Evolutionary conservation across 306 rosid genomes (phyloP), one percentile per base, ranked within the genome.

Genomic region (Malus asiatica): DNA sequence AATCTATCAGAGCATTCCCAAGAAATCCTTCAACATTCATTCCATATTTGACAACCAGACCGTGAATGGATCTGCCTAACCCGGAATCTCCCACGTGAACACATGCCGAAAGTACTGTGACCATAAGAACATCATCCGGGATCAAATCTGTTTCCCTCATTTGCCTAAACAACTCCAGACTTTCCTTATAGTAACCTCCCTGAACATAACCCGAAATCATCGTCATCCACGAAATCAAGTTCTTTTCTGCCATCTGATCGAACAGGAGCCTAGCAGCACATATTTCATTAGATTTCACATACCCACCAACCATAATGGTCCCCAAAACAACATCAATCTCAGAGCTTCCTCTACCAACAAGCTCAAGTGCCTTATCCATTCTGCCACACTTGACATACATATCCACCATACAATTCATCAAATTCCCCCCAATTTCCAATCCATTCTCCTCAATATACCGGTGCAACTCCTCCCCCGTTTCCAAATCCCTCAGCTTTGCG

Each of bases 321-420:
- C 85, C 52, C 75, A 78, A 63, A 3, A 73, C 72, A 38, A 82
- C 73, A 68, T 68, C 79, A 18, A 45, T 52, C 11, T 72, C 81
- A 63, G 25, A 27, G 30, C 46, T 38, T 23, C 70, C 5, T 66
- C 42, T 51, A 32, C 9, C 58, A 58, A 73, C 79, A 7, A 73
- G 73, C 40, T 74, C 72, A 63, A 77, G 63, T 61, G 82, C 82
- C 68, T 65, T 74, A 48, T 82, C 58, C 79, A 77, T 78, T 62
- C 40, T 75, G 20, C 85, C 85, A 58, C 85, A 82, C 61, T 82
- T 66, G 20, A 69, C 25, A 33, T 82, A 82, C 85, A 82, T 82
- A 30, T 77, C 73, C 61, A 77, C 79, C 44, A 82, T 32, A 72
- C 79, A 77, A 69, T 77, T 82, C 72, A 74, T 25, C 76, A 82